Percentiles rank a stretch among this genome's conserved stretches.
These are phyloP conservation scores for Alternaria tenuissima DNA, from an alignment of 2,329 filamentous ascomycete genomes.

Conservation along the genomic window DNA sequence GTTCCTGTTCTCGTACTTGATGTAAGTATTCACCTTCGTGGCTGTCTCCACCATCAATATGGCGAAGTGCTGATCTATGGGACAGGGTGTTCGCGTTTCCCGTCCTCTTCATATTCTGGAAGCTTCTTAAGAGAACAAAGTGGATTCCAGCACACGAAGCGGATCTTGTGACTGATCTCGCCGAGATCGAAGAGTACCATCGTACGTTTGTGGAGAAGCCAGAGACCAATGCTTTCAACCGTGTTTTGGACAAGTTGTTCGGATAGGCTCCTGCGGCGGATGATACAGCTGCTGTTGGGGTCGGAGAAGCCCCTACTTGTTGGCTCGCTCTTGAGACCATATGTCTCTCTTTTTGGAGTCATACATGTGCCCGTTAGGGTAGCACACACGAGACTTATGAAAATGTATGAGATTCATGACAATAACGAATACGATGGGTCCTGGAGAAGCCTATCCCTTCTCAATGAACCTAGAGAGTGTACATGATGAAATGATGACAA, in stretches of 20 bases:
- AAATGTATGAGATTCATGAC: background rate
- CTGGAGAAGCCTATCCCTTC: background rate
- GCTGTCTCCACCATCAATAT: background rate
- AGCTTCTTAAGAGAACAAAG: conserved; percentile 70
- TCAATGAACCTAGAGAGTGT: background rate
- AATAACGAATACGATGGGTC: background rate
- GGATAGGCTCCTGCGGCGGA: conserved; percentile 24
- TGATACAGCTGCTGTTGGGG: conserved; percentile 14
- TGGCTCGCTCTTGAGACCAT: background rate
- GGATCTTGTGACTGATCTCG: conserved; percentile 69
- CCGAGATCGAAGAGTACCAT: conserved; percentile 74
- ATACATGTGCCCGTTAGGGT: too few relatives aligned
- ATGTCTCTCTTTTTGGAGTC: background rate
- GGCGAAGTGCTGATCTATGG: background rate
- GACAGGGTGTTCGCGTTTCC: conserved; percentile 75
- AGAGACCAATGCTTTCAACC: conserved; percentile 56
- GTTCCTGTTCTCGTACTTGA: conserved; percentile 72
- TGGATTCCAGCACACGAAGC: conserved; percentile 65
- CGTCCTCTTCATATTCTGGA: conserved; percentile 74
- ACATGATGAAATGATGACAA: background rate
- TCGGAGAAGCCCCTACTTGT: background rate
- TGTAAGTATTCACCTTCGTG: conserved; percentile 1
- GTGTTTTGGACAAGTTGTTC: conserved; percentile 57
- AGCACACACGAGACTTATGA: background rate
- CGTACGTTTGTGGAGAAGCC: conserved; percentile 64